Base-by-base conservation (phyloP, 768 basidiomycete species). In the Xerocomus spinulosus region DNA sequence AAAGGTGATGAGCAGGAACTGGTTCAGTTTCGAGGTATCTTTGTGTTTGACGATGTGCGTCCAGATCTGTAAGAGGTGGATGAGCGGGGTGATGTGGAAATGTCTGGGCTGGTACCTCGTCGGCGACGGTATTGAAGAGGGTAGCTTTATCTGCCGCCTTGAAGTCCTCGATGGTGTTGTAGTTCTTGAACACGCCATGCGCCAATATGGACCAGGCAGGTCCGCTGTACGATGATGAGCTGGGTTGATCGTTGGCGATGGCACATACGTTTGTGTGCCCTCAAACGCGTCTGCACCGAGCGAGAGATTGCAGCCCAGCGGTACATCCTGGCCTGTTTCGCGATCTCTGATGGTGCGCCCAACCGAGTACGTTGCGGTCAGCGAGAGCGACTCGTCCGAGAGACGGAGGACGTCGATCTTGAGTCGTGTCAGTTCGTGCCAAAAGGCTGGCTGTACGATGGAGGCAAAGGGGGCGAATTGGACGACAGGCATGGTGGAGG, bases 151-250 rank as follows among this genome's bases (percentile, higher is more conserved):
- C 84, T 1, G 87, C 85, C 7, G 81, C 80, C 58, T 85, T 92
- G 73, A 97, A 98, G 10, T 96, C 92, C 57, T 98, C 93, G 57
- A 98, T 87, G 9, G 95, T 97, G 63, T 98, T 99, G 72, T 81
- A 97, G 67, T 97, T 98, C 76, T 90, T 93, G 59, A 96, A 75
- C 9, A 75, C 71, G 32, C 95, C 96, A 4, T 58, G 63, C 0
- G 82, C 76, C 2, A 68, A 46, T 36, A 82, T 72, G 12, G 82
- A 71, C 51, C 80, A 72, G 7, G 76, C 59, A 2, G 79, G 64
- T 12, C 67, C 49, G 42, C 82, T 83, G 48, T 3, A 14, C 21
- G 28, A 23, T 4, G 32, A 32, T 57, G 35, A 57, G 52, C 21
- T 0, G 29, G 38, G 17, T 46, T 49, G 46, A 52, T 41, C 12